Evolutionary conservation across 176 grass and related monocot genomes (phyloP), one percentile per base, ranked within the genome.

Genomic region (Stipa capillata): DNA sequence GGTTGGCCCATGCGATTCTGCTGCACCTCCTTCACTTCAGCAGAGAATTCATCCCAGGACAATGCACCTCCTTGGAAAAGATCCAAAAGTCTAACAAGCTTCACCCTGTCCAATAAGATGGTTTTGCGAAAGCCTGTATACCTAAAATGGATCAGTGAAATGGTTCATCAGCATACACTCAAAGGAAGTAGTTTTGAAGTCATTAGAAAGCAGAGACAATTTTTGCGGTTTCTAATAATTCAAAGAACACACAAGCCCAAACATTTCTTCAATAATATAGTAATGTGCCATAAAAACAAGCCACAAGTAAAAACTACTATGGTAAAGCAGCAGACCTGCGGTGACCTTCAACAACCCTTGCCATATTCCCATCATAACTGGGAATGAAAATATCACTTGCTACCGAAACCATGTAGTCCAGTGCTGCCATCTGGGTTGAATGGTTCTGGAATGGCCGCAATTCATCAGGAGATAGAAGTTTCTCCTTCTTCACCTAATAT

Each of bases 301-400:
- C 20, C 0, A 81, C 13, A 12, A 25, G 42, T 27, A 40, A 69
- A 57, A 3, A 58, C 11, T 15, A 2, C 0, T 7, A 43, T 65
- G 24, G 58, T 20, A 0, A 53, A 76, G 48, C 72, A 21, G 57
- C 87, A 71, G 49, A 99, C 96, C 92, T 90, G 73, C 92, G 92
- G 29, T 99, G 92, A 58, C 96, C 96, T 81, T 99, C 96, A 27
- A 99, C 96, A 74, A 95, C 88, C 84, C 87, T 99, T 63, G 92
- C 96, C 96, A 99, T 99, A 78, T 99, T 99, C 8, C 92, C 96
- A 78, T 99, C 92, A 78, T 95, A 99, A 80, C 88, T 99, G 14
- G 96, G 96, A 54, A 99, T 90, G 74, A 99, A 99, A 91, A 93
- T 88, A 67, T 91, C 84, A 0, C 96, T 93, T 54, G 81, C 86